Percentiles rank a stretch among this genome's conserved stretches.
Conservation (phyloP, 192 early-diverging fungal genomes). For the Entomortierella beljakovae region DNA sequence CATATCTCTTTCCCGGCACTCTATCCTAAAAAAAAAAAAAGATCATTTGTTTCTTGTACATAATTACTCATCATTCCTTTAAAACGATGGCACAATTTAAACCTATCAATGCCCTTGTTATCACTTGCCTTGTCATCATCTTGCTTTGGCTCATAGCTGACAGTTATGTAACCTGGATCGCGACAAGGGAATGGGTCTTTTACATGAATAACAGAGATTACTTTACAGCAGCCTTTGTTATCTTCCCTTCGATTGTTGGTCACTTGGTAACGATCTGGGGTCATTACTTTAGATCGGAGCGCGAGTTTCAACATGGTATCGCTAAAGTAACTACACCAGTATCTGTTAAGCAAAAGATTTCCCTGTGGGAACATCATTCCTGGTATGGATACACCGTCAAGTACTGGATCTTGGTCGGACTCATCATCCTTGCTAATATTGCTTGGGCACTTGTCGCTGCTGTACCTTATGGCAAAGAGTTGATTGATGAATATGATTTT, state of each 20-base stretch:
- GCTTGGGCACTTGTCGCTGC: constrained; percentile 7
- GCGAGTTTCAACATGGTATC: constrained; percentile 47
- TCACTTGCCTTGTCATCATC: constrained; percentile 21
- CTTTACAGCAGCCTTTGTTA: constrained; percentile 5
- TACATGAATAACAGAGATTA: constrained; percentile 34
- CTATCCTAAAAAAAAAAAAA: not conserved
- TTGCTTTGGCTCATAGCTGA: constrained; percentile 1
- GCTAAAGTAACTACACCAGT: constrained; percentile 31
- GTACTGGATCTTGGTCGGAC: constrained; percentile 37
- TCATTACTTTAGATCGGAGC: constrained; percentile 40
- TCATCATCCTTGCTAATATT: constrained; percentile 15
- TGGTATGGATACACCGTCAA: constrained; percentile 46
- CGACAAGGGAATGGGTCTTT: constrained; percentile 35
- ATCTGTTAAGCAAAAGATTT: constrained; percentile 28
- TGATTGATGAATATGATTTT: not conserved
- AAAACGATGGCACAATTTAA: constrained; percentile 10
- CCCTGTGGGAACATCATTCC: constrained; percentile 50
- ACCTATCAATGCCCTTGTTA: constrained; percentile 9
- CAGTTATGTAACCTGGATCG: constrained; percentile 38
- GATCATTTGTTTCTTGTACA: not conserved
- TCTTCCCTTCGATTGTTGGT: constrained; percentile 25
- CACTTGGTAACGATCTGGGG: constrained; percentile 51
- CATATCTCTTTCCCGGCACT: too few species aligned
- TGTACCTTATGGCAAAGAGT: not conserved
- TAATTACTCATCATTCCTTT: not conserved